Evolutionary conservation across 768 basidiomycete genomes (phyloP).

Genomic region (Phlebiopsis gigantea): DNA sequence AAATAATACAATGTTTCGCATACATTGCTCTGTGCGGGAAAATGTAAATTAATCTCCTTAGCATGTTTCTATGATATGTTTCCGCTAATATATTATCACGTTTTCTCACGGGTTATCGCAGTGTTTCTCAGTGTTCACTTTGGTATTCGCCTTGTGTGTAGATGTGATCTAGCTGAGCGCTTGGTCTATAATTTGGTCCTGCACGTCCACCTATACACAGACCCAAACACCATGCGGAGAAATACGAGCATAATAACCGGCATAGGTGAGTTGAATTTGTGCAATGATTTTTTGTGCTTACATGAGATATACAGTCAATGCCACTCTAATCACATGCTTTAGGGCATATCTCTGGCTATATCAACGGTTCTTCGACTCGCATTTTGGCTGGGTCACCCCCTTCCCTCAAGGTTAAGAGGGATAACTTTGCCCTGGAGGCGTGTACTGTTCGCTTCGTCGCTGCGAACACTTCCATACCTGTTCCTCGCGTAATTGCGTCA

Average conservation of each 20-base stretch:
- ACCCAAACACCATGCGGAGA: not conserved
- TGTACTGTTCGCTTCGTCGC: not conserved
- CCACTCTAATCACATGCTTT: not conserved
- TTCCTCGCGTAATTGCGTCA: not conserved
- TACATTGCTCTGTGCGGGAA: no score
- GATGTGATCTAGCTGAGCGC: no score
- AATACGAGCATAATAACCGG: not conserved
- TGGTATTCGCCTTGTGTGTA: no score
- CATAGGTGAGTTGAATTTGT: no score
- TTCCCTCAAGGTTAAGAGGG: not conserved
- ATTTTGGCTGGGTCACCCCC: not conserved
- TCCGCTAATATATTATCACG: no score
- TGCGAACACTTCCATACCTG: not conserved
- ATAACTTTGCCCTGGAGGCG: not conserved
- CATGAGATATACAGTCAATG: not conserved
- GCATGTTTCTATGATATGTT: no score
- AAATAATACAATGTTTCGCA: no score
- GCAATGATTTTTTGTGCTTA: no score
- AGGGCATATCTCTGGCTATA: not conserved
- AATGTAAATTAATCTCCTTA: no score
- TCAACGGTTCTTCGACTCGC: not conserved
- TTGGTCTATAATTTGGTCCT: no score
- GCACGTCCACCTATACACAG: not conserved
- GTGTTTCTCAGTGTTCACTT: no score
- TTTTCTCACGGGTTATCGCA: no score